A percentile compares a stretch with the other conserved stretches of the same genome.
Conservation (phyloP, 257 asterid genomes). For the Echites panduratus region DNA sequence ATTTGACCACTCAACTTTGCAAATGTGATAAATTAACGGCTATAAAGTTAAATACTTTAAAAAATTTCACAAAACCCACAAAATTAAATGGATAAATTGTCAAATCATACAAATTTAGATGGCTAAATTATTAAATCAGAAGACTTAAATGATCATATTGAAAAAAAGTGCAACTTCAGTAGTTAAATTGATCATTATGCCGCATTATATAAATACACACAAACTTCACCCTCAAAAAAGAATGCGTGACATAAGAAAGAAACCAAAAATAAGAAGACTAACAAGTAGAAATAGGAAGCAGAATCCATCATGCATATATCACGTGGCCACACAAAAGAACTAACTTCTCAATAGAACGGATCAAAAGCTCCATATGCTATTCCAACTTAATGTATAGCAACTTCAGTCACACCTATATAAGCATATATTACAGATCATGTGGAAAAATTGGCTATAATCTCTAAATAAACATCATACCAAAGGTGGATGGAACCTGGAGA, state of each 20-base stretch:
- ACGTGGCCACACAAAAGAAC: background rate
- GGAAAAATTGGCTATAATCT: background rate
- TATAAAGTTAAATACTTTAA: too few species aligned
- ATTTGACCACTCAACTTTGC: too few species aligned
- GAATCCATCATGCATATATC: background rate
- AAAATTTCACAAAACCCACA: too few species aligned
- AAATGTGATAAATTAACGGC: too few species aligned
- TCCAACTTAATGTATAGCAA: background rate
- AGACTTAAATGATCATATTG: too few species aligned
- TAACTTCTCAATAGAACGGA: background rate
- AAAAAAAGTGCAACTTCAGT: too few species aligned
- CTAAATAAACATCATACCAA: constrained; percentile 36
- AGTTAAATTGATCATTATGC: too few species aligned
- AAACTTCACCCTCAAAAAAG: background rate
- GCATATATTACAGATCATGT: background rate
- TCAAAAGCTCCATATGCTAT: background rate
- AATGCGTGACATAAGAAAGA: background rate
- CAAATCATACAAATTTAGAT: too few species aligned
- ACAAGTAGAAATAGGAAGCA: background rate
- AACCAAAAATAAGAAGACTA: background rate
- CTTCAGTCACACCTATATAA: background rate
- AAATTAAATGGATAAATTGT: too few species aligned
- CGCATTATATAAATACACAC: too few species aligned
- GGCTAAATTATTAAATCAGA: too few species aligned
- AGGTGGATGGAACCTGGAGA: constrained; percentile 56